Base-by-base conservation (phyloP, 2,329 filamentous ascomycete genomes). In the Hypoxylon sp. region DNA sequence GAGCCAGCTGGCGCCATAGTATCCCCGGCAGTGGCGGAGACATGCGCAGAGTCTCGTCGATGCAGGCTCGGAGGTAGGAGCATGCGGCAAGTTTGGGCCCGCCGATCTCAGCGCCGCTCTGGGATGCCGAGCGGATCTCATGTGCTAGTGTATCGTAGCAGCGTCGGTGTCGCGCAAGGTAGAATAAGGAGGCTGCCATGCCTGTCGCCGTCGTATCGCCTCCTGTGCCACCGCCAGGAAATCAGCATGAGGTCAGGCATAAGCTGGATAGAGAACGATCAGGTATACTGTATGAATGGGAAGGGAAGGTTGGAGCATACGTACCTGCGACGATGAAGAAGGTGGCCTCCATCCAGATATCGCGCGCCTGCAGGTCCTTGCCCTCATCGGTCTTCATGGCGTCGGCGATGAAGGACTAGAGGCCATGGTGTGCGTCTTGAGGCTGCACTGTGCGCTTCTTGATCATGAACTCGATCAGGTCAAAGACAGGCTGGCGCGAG, bases 281-380 rank as follows among this genome's bases (percentile, higher is more conserved):
- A n/a, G n/a, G n/a, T n/a, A n/a, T n/a, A 7, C 7, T 25, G 19
- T 11, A 29, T 19, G 16, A 26, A 12, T 7, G 23, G 20, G 17
- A 27, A 13, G 34, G 13, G 13, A 13, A 8, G 25, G 17, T 11
- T 16, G 16, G 15, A 15, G 13, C 16, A n/a, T n/a, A n/a, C 55
- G 26, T 20, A 51, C 60, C 53, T 16, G 53, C 55, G 20, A 53
- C 35, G 13, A 53, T 45, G 38, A 78, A 69, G 1, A 75, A 70
- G 37, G 76, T 74, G 2, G 75, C 73, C 51, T 78, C 75, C 11
- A 70, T 71, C 72, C 74, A 76, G 8, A 78, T 69, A 41, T 78
- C 75, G 21, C 43, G 43, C 4, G 47, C 23, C 9, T 31, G 41
- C 7, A 60, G 40, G 15, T 35, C 23, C 13, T 43, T 20, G 6